Base-by-base conservation (phyloP, 805 yeast species). In the Wickerhamiella spandovensis region DNA sequence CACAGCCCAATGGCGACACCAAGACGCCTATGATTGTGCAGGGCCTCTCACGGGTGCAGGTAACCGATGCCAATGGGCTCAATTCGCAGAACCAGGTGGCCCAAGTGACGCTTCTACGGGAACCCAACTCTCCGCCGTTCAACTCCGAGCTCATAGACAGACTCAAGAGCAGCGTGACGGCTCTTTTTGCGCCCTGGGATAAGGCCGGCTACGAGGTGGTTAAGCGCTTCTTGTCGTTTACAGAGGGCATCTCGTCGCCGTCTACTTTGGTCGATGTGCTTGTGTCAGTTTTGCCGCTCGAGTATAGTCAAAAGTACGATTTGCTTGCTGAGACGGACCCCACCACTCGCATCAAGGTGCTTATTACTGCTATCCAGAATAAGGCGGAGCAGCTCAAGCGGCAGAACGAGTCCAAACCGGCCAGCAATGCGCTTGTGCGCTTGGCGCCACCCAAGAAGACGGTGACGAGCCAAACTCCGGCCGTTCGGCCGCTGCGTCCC, bases 201-300 rank as follows among this genome's bases (percentile, higher is more conserved):
- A 39, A 48, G 5, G 37, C 43, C 17, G 50, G 48, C n/a, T 42
- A 53, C 24, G 43, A 46, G 15, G 38, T 53, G 18, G 48, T 54
- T n/a, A 51, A 53, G 28, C 57, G 59, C 21, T 47, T 56, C 17
- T 50, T 58, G 1, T 37, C 56, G 21, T 49, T 56, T 43, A 51
- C 56, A 5, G 61, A 58, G 17, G 48, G 54, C 5, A 51, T 52
- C 2, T 44, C 53, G 42, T 56, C 61, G 2, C 56, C 70, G 3
- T 63, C 64, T 4, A 51, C 54, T 42, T 52, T 68, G 22, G 65
- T 67, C 1, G 72, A 68, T 50, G 49, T 68, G 30, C 54, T 67
- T 23, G 63, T 62, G 15, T 60, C 68, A 4, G 56, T 68, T 24
- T 55, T 68, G 30, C 69, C 69, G 12, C 56, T 67, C 23, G 56